These are phyloP conservation scores for Asterochloris erici DNA, from an alignment of 139 green algal species.

Conservation along the genomic window DNA sequence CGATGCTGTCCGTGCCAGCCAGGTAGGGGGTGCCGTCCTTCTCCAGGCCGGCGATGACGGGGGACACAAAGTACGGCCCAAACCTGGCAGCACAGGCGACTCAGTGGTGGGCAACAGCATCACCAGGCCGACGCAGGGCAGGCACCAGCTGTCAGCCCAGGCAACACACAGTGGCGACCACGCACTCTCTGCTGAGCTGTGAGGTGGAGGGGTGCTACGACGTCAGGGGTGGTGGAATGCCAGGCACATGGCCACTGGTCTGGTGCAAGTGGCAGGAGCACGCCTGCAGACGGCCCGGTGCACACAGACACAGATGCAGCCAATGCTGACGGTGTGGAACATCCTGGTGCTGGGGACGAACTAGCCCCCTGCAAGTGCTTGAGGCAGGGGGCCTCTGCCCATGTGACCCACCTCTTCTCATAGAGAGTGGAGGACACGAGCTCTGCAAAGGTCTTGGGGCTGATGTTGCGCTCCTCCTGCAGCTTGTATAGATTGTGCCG, in stretches of 20 bases:
- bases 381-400: background rate
- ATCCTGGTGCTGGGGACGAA: background rate
- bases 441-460: slow-evolving; percentile 87
- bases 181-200: too few relatives aligned
- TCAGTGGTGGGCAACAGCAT: too few relatives aligned
- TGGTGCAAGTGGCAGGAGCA: too few relatives aligned
- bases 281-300: background rate
- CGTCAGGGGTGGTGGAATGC: too few relatives aligned
- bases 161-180: too few relatives aligned
- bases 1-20: slow-evolving; percentile 94
- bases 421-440: slow-evolving; percentile 93
- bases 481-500: slow-evolving; percentile 98
- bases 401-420: slow-evolving; percentile 67
- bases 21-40: slow-evolving; percentile 88
- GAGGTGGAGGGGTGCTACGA: too few relatives aligned
- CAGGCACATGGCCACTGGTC: too few relatives aligned
- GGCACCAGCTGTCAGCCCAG: too few relatives aligned
- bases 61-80: slow-evolving; percentile 92
- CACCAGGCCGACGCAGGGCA: too few relatives aligned
- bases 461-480: slow-evolving; percentile 95
- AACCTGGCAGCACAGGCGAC: slow-evolving; percentile 46
- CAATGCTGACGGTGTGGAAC: background rate
- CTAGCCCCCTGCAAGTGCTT: background rate
- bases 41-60: slow-evolving; percentile 94
- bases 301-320: background rate